These are phyloP conservation scores for Lentinula sp. DNA, from an alignment of 768 basidiomycete genomes.

Conservation along the genomic window DNA sequence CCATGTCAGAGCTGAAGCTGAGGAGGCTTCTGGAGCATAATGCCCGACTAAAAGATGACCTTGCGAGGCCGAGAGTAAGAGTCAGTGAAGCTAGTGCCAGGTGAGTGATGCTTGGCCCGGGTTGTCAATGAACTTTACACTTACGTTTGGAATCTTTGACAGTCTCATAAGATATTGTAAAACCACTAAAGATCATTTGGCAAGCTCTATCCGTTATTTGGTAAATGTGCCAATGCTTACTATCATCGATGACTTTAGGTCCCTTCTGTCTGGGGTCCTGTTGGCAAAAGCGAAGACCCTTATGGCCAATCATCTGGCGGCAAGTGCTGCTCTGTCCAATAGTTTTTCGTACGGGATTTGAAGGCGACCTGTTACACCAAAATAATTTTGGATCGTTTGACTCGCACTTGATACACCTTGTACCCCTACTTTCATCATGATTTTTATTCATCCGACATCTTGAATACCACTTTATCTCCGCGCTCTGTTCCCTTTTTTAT, in stretches of 20 bases:
- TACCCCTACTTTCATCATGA: background rate
- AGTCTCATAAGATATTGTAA: conserved; percentile 74
- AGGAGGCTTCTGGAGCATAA: conserved; percentile 76
- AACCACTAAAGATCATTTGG: conserved; percentile 65
- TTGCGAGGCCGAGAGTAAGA: conserved; percentile 62
- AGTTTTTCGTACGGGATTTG: conserved; percentile 3
- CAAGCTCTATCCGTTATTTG: conserved; percentile 24
- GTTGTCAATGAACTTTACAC: background rate
- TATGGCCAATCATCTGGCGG: conserved; percentile 53
- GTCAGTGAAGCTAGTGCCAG: conserved; percentile 69
- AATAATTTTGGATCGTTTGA: background rate
- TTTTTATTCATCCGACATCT: background rate
- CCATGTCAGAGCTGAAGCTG: conserved; percentile 86
- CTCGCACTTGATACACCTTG: background rate
- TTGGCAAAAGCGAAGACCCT: conserved; percentile 89
- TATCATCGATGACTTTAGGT: conserved; percentile 26
- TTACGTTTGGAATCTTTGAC: background rate
- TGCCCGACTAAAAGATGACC: conserved; percentile 62
- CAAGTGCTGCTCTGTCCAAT: conserved; percentile 61
- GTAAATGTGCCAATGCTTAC: conserved; percentile 26
- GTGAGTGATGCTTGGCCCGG: conserved; percentile 28
- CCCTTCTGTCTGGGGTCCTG: conserved; percentile 94
- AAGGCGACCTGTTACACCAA: background rate
- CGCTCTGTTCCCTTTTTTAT: background rate
- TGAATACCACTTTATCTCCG: background rate